phyloP scores from a whole-genome alignment of 1,284 basidiomycete genomes.

The Marasmius fiardii region DNA sequence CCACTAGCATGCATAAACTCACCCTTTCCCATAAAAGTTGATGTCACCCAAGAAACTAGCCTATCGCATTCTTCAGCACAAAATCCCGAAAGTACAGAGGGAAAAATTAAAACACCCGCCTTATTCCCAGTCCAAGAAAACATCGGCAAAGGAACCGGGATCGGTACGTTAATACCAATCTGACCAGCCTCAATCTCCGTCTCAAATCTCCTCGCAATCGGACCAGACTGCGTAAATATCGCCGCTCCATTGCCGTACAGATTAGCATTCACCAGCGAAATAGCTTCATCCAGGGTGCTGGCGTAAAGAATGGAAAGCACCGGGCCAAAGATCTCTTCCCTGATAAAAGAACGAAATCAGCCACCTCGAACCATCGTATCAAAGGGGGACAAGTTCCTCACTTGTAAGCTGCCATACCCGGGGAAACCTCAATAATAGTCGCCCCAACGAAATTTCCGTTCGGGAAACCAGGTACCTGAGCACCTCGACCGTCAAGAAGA shows the following conservation, averaged over 20 bases:
- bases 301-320: slow-evolving; percentile 81
- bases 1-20: too few relatives aligned
- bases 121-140: slow-evolving; percentile 93
- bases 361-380: too few relatives aligned
- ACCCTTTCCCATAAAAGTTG: too few relatives aligned
- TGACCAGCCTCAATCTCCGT: slow-evolving; percentile 88
- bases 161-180: slow-evolving; percentile 91
- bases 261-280: slow-evolving; percentile 88
- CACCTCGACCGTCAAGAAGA: slow-evolving; percentile 80
- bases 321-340: slow-evolving; percentile 95
- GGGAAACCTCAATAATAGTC: slow-evolving; percentile 82
- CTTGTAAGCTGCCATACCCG: slow-evolving; percentile 88
- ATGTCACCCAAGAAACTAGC: too few relatives aligned
- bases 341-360: slow-evolving; percentile 26
- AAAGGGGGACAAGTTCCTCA: slow-evolving; percentile 28
- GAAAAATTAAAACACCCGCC: too few relatives aligned
- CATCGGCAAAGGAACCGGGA: slow-evolving; percentile 77
- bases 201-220: slow-evolving; percentile 94
- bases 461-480: slow-evolving; percentile 73
- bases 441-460: slow-evolving; percentile 96
- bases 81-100: too few relatives aligned
- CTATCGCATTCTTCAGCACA: too few relatives aligned
- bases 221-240: slow-evolving; percentile 96
- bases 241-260: slow-evolving; percentile 93
- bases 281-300: slow-evolving; percentile 88